Percentiles rank a stretch among this genome's conserved stretches.
Evolutionary conservation across 768 basidiomycete genomes (phyloP).

Genomic region (Grammothele lineata): DNA sequence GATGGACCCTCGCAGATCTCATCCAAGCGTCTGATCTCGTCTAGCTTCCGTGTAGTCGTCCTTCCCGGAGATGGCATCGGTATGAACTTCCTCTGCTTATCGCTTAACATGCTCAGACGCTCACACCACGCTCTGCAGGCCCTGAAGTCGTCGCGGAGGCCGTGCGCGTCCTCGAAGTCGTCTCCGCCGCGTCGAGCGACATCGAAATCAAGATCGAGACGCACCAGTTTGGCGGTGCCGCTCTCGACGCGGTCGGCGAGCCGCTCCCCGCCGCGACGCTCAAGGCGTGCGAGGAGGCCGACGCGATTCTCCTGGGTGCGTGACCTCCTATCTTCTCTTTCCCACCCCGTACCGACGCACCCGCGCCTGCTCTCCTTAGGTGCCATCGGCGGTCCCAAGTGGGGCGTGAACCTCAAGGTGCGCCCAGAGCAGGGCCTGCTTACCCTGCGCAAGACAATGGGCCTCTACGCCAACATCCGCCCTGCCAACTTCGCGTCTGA

Average conservation of each 20-base stretch:
- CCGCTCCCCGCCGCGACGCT: conserved; percentile 83
- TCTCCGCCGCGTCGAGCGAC: conserved; percentile 58
- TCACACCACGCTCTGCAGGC: conserved; percentile 40
- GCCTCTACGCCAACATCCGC: conserved; percentile 96
- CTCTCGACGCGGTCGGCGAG: conserved; percentile 85
- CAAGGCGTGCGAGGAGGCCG: conserved; percentile 85
- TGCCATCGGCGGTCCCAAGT: conserved; percentile 98
- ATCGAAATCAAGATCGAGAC: conserved; percentile 70
- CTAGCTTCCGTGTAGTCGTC: conserved; percentile 82
- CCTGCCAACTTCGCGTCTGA: conserved; percentile 95
- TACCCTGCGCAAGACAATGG: conserved; percentile 83
- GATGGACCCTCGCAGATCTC: background rate
- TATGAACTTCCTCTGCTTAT: conserved; percentile 24
- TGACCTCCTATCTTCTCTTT: background rate
- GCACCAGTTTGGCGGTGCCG: conserved; percentile 86
- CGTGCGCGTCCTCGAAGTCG: conserved; percentile 69
- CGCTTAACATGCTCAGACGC: background rate
- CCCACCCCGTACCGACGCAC: background rate
- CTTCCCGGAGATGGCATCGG: conserved; percentile 98
- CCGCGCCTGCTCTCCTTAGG: too few species aligned
- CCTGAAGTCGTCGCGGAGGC: conserved; percentile 90
- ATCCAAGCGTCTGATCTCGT: conserved; percentile 2
- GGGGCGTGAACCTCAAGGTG: conserved; percentile 86
- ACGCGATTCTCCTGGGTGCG: conserved; percentile 93
- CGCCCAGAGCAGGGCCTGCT: conserved; percentile 93